Conservation (phyloP, 371 early-diverging fungal species). For the Syncephalastrum contaminatum region DNA sequence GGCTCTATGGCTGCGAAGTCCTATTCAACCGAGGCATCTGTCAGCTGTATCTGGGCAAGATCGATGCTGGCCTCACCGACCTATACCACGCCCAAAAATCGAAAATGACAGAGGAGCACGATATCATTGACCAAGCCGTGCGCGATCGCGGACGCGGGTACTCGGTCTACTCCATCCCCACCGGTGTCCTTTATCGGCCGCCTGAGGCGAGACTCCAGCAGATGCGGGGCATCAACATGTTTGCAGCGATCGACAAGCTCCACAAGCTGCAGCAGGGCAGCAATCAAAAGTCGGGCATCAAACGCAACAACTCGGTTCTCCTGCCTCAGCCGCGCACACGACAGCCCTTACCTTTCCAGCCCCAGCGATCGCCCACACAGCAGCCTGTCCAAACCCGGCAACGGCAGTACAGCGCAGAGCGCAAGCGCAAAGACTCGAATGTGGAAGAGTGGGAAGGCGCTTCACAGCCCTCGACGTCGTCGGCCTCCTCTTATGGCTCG, state of each 20-base stretch:
- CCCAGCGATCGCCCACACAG: constrained; percentile 6
- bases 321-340: constrained; percentile 12
- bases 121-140: constrained; percentile 72
- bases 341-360: not conserved
- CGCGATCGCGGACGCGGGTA: constrained; percentile 67
- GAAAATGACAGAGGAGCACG: constrained; percentile 70
- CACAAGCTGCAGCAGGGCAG: not conserved
- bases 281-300: constrained; percentile 6
- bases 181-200: constrained; percentile 77
- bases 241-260: constrained; percentile 19
- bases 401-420: constrained; percentile 8
- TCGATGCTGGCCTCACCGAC: constrained; percentile 71
- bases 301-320: constrained; percentile 35
- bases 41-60: constrained; percentile 72
- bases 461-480: constrained; percentile 10
- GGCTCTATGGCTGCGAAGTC: constrained; percentile 86
- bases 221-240: constrained; percentile 28
- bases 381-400: constrained; percentile 5
- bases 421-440: constrained; percentile 21
- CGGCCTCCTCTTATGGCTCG: constrained; percentile 22
- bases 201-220: constrained; percentile 64
- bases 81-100: constrained; percentile 70
- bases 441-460: constrained; percentile 24
- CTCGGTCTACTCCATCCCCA: constrained; percentile 78
- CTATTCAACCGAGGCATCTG: constrained; percentile 89